A percentile compares a stretch with the other conserved stretches of the same genome.
These are phyloP conservation scores for Luzula sylvatica DNA, from an alignment of 176 grass and related monocot species.

Conservation along the genomic window DNA sequence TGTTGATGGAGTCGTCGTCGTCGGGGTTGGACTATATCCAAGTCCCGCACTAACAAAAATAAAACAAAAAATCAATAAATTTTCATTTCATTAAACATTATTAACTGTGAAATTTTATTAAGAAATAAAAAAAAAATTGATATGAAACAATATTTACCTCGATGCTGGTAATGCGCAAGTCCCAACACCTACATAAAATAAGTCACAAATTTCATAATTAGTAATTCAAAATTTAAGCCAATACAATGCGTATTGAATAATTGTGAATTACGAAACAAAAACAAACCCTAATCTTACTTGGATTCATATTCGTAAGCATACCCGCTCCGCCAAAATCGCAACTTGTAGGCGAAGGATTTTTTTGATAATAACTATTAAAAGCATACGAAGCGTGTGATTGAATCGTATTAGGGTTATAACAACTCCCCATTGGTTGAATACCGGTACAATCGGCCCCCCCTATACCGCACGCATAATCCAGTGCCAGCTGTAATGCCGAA, in stretches of 20 bases:
- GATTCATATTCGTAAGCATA: constrained; percentile 73
- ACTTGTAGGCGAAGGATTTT: constrained; percentile 65
- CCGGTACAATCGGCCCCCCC: constrained; percentile 78
- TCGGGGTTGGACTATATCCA: constrained; percentile 38
- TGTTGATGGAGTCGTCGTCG: constrained; percentile 15
- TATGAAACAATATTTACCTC: constrained; percentile 31
- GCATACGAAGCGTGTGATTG: constrained; percentile 87
- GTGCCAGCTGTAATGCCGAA: constrained; percentile 36
- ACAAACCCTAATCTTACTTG: constrained; percentile 47
- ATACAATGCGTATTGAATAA: background rate
- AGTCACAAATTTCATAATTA: background rate
- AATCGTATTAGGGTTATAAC: constrained; percentile 73
- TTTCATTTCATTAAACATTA: background rate
- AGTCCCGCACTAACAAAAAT: constrained; percentile 27
- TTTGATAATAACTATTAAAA: constrained; percentile 93
- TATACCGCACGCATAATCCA: constrained; percentile 85
- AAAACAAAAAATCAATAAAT: background rate
- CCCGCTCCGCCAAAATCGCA: constrained; percentile 87
- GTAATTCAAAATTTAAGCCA: background rate
- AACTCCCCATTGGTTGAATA: constrained; percentile 69
- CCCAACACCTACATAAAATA: constrained; percentile 46
- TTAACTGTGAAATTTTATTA: background rate
- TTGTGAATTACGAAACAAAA: background rate
- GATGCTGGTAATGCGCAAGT: constrained; percentile 50
- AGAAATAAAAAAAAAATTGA: background rate